A percentile compares a stretch with the other conserved stretches of the same genome.
Evolutionary conservation across 805 yeast species (phyloP).

Genomic region (Ogataea allantospora): DNA sequence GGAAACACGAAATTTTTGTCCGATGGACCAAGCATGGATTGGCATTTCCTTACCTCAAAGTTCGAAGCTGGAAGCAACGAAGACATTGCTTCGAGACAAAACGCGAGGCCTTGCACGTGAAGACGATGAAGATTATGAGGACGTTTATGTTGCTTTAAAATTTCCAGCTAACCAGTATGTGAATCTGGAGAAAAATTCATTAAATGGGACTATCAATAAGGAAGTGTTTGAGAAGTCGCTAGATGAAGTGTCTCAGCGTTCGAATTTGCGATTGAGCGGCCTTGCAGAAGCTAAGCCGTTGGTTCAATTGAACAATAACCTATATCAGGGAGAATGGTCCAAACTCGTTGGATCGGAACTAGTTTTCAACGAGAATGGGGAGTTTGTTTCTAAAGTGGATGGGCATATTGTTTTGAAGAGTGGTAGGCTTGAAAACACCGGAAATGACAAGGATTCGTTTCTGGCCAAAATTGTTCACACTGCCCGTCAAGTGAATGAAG

Average conservation of each 20-base stretch:
- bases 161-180: conserved; percentile 39
- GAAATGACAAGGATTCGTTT: conserved; percentile 24
- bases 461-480: conserved; percentile 24
- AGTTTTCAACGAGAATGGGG: conserved; percentile 37
- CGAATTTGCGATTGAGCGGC: conserved; percentile 49
- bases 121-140: conserved; percentile 37
- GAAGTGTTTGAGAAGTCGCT: conserved; percentile 11
- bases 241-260: conserved; percentile 7
- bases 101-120: conserved; percentile 30
- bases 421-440: conserved; percentile 30
- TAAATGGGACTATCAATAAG: conserved; percentile 20
- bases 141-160: conserved; percentile 55
- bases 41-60: conserved; percentile 66
- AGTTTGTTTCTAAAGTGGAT: conserved; percentile 31
- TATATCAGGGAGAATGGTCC: conserved; percentile 77
- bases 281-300: conserved; percentile 54
- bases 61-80: conserved; percentile 90
- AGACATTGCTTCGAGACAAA: conserved; percentile 61
- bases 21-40: conserved; percentile 88
- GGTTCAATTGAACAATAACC: conserved; percentile 53
- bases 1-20: conserved; percentile 72
- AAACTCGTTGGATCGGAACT: conserved; percentile 73
- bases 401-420: conserved; percentile 31
- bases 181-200: conserved; percentile 14
- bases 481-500: conserved; percentile 16